These are phyloP conservation scores for Ascocoryne sarcoides DNA, from an alignment of 2,329 filamentous ascomycete species.

Conservation along the genomic window DNA sequence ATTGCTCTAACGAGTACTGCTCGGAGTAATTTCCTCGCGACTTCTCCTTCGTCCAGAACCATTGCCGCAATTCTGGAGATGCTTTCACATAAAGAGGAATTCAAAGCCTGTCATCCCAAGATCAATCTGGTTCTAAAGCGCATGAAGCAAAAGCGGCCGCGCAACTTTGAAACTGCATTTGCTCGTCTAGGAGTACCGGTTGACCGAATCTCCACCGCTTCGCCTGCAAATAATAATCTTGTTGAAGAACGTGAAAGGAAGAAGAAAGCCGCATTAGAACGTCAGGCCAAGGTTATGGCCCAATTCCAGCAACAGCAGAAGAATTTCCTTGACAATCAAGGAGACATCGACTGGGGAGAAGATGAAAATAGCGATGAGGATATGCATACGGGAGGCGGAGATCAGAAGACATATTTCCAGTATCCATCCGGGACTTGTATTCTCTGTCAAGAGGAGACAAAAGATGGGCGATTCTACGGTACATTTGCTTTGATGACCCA, in stretches of 20 bases:
- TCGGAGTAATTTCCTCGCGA: slow-evolving; percentile 50
- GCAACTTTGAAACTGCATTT: slow-evolving; percentile 62
- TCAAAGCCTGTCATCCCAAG: slow-evolving; percentile 76
- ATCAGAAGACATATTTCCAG: slow-evolving; percentile 71
- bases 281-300: slow-evolving; percentile 92
- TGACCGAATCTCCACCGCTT: slow-evolving; percentile 73
- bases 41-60: slow-evolving; percentile 48
- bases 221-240: slow-evolving; percentile 57
- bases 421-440: slow-evolving; percentile 93
- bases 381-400: slow-evolving; percentile 46
- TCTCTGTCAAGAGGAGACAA: slow-evolving; percentile 90
- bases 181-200: slow-evolving; percentile 55
- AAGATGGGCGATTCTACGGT: slow-evolving; percentile 80
- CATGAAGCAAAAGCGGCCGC: slow-evolving; percentile 74
- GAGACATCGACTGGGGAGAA: slow-evolving; percentile 81
- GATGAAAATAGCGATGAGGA: slow-evolving; percentile 68
- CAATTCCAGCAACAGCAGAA: slow-evolving; percentile 98
- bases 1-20: slow-evolving; percentile 59
- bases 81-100: slow-evolving; percentile 60
- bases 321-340: slow-evolving; percentile 84
- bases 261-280: slow-evolving; percentile 82
- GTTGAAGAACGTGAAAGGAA: slow-evolving; percentile 65
- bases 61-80: slow-evolving; percentile 57
- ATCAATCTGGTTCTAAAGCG: slow-evolving; percentile 74
- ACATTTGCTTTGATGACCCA: slow-evolving; percentile 86